A percentile compares a stretch with the other conserved stretches of the same genome.
Evolutionary conservation across 306 rosid genomes (phyloP).

Genomic region (Acacia acuminata): DNA sequence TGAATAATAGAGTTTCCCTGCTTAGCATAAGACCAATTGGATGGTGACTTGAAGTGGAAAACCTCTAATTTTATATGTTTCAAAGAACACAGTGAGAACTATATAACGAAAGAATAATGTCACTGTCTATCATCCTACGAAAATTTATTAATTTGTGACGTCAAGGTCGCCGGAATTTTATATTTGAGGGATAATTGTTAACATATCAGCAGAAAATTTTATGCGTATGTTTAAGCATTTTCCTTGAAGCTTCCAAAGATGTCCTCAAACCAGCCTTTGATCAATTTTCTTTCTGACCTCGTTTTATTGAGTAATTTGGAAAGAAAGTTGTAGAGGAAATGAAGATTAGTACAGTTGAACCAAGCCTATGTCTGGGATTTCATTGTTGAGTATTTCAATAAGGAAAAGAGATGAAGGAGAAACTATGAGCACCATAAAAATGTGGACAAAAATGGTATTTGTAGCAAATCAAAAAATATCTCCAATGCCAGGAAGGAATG

Average conservation of each 20-base stretch:
- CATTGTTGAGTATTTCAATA: not conserved
- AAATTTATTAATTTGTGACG: not conserved
- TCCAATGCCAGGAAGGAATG: not conserved
- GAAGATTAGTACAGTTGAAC: not conserved
- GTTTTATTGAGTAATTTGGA: not conserved
- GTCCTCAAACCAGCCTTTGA: not conserved
- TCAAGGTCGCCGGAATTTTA: not conserved
- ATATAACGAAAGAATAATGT: not conserved
- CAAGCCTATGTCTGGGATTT: not conserved
- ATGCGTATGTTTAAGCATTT: not conserved
- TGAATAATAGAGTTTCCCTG: slow-evolving; percentile 19
- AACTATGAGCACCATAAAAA: not conserved
- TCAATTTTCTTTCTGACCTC: not conserved
- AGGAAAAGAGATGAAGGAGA: not conserved
- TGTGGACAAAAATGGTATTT: not conserved
- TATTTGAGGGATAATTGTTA: not conserved
- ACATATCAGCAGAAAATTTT: not conserved
- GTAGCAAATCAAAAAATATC: not conserved
- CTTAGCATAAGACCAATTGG: slow-evolving; percentile 24
- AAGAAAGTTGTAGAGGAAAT: not conserved
- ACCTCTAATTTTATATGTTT: slow-evolving; percentile 1
- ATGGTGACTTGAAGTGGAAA: slow-evolving; percentile 44
- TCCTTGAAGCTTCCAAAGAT: not conserved
- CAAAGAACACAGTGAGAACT: slow-evolving; percentile 9
- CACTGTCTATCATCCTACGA: slow-evolving; percentile 17